Evolutionary conservation across 345 rosid genomes (phyloP).

Genomic region (Rhodamnia argentea): DNA sequence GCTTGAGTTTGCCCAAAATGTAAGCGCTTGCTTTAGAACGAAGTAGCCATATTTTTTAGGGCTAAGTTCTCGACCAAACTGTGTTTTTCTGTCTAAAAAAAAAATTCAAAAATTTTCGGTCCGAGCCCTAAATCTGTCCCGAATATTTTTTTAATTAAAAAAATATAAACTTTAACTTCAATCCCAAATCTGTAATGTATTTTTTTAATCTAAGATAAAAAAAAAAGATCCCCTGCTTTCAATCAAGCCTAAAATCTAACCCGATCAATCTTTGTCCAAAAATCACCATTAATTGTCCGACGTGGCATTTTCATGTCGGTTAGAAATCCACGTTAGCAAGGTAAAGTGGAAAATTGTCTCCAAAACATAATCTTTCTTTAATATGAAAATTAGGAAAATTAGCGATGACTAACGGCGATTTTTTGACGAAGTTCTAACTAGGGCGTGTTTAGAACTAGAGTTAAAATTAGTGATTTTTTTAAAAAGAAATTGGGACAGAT

Average conservation of each 20-base stretch:
- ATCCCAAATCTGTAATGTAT: fast-evolving
- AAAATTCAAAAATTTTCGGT: neutral
- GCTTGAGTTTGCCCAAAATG: neutral
- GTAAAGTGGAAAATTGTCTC: neutral
- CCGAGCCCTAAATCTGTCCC: neutral
- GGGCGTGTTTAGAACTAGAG: neutral
- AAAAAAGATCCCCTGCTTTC: neutral
- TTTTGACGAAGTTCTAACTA: neutral
- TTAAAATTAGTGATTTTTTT: neutral
- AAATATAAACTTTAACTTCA: neutral
- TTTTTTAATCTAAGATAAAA: neutral
- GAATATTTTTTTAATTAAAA: neutral
- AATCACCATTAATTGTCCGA: neutral
- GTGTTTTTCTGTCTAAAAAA: too few species aligned
- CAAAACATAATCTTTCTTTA: neutral
- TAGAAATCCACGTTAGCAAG: neutral
- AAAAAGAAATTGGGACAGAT: neutral
- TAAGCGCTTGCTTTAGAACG: neutral
- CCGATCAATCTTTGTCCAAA: fast-evolving
- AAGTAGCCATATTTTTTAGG: neutral
- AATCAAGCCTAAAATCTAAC: neutral
- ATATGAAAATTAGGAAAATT: neutral
- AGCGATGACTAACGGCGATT: fast-evolving
- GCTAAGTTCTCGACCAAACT: neutral
- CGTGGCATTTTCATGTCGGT: neutral